These are phyloP conservation scores for Cenchrus fungigraminus DNA, from an alignment of 176 grass and related monocot genomes.

Conservation along the genomic window DNA sequence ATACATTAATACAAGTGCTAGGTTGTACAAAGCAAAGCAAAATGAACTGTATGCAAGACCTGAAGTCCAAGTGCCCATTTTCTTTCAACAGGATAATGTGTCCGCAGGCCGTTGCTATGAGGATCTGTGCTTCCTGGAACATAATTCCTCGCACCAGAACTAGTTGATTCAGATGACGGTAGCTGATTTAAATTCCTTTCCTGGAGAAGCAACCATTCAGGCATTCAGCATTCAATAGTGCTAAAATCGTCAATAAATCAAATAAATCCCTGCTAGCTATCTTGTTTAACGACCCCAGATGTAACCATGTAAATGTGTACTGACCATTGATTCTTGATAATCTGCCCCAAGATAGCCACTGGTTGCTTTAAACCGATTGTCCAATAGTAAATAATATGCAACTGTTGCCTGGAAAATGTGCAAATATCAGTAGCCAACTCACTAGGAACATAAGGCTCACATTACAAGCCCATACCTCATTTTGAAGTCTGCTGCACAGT, in stretches of 20 bases:
- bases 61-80: conserved; percentile 99
- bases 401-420: conserved; percentile 80
- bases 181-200: conserved; percentile 45
- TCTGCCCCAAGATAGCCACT: conserved; percentile 89
- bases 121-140: conserved; percentile 57
- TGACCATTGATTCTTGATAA: conserved; percentile 78
- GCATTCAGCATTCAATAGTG: conserved; percentile 33
- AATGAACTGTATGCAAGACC: conserved; percentile 52
- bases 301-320: conserved; percentile 35
- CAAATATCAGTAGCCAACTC: conserved; percentile 41
- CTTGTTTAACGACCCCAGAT: not conserved
- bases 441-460: conserved; percentile 3
- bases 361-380: conserved; percentile 85
- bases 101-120: conserved; percentile 52
- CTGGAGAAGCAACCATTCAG: conserved; percentile 41
- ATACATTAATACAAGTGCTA: conserved; percentile 38
- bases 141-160: conserved; percentile 45
- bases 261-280: conserved; percentile 11
- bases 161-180: conserved; percentile 39
- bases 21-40: conserved; percentile 18
- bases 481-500: conserved; percentile 76
- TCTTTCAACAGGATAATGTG: conserved; percentile 69
- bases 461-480: conserved; percentile 71
- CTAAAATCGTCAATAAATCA: conserved; percentile 11
- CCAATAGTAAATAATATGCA: conserved; percentile 92